Evolutionary conservation across 2,329 filamentous ascomycete genomes (phyloP).

Genomic region (Neofusicoccum sp.): DNA sequence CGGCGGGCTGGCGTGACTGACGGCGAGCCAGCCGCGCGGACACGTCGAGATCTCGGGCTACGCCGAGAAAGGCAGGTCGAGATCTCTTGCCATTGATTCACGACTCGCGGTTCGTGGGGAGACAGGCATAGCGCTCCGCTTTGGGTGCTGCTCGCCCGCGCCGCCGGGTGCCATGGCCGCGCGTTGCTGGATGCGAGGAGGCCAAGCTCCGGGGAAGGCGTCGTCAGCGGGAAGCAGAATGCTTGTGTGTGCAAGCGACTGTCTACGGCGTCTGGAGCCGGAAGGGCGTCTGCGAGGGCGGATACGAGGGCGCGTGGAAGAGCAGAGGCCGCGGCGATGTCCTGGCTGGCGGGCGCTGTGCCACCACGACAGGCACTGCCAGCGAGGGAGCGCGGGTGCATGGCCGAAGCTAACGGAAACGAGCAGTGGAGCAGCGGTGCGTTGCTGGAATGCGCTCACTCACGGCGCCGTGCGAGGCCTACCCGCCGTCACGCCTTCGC

Average conservation of each 20-base stretch:
- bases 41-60: background rate
- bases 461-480: background rate
- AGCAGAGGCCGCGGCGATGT: background rate
- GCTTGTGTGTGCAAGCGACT: background rate
- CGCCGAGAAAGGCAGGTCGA: conserved; percentile 7
- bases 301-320: background rate
- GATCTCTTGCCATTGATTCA: conserved; percentile 8
- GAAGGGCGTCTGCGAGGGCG: background rate
- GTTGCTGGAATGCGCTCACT: background rate
- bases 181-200: background rate
- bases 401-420: background rate
- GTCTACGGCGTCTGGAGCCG: background rate
- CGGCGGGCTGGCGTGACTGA: background rate
- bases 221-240: background rate
- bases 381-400: too few species aligned
- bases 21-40: background rate
- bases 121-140: conserved; percentile 21
- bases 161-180: background rate
- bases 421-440: background rate
- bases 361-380: background rate
- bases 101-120: conserved; percentile 25
- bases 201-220: background rate
- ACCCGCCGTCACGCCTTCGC: background rate
- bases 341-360: background rate
- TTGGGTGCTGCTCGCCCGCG: conserved; percentile 7